Base-by-base conservation (phyloP, 2,329 filamentous ascomycete species). In the Tolypocladium tundrense region DNA sequence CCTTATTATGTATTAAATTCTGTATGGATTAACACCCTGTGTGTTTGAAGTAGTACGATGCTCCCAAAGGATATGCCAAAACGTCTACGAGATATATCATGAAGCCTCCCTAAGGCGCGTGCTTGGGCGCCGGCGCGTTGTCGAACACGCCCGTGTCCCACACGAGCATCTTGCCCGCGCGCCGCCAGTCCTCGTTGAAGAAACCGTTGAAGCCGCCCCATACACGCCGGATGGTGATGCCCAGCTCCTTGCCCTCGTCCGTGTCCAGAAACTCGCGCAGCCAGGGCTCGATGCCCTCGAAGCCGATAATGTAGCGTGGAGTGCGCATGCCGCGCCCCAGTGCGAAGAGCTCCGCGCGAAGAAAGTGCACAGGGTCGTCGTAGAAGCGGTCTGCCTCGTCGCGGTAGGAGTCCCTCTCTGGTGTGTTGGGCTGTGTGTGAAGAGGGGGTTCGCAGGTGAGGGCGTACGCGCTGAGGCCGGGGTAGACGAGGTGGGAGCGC, bases 381-480 rank as follows among this genome's bases (percentile, higher is more conserved):
- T 96, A 97, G 76, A 99, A 99, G 51, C 87, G 80, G 69, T 96
- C 92, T 9, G 91, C 92, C 76, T 99, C 93, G 70, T 97, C 92
- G 19, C 88, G 76, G 72, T 99, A 99, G 2, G 68, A 68, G 1
- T 75, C 77, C 48, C 92, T 84, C 68, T 89, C 81, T 7, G 73
- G 70, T 0, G 81, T 77, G 33, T 80, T 77, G 0, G 91, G 79
- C 2, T 69, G 69, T 0, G 83, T 83, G 65, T 87, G 75, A 14
- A 99, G 74, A 0, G 94, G 94, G 1, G 94, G 94, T 65, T 97
- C 92, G 72, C 94, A 99, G 7, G 88, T 88, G 19, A 97, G 77
- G 0, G 92, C 93, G 78, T 92, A 92, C 4, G 91, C 91, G 59
- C 83, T 75, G 56, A 97, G 84, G 37, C 77, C 75, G 0, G 90